phyloP scores from a whole-genome alignment of 768 basidiomycete genomes.

The Russula lepida region DNA sequence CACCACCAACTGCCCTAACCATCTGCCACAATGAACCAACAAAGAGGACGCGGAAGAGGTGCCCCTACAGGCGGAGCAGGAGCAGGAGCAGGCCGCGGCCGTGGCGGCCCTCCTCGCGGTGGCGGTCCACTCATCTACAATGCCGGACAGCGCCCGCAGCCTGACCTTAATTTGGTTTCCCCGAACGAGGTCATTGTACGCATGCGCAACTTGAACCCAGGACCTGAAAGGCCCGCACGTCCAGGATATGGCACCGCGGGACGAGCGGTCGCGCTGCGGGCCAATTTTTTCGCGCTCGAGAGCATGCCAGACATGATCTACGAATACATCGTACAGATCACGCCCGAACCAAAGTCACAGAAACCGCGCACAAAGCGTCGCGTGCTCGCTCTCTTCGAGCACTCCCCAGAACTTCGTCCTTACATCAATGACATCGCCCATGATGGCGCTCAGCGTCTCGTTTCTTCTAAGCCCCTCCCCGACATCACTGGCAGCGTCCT shows the following conservation, averaged over 20 bases:
- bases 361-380: slow-evolving; percentile 36
- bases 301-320: slow-evolving; percentile 41
- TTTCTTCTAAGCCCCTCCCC: slow-evolving; percentile 33
- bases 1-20: neutral
- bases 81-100: neutral
- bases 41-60: slow-evolving; percentile 18
- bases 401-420: slow-evolving; percentile 29
- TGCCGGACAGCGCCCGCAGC: slow-evolving; percentile 25
- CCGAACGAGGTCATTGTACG: slow-evolving; percentile 30
- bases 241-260: slow-evolving; percentile 26
- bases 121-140: slow-evolving; percentile 13
- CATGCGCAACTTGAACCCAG: neutral
- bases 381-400: slow-evolving; percentile 49
- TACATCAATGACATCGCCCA: slow-evolving; percentile 42
- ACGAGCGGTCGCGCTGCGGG: slow-evolving; percentile 38
- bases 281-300: slow-evolving; percentile 55
- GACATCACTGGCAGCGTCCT: slow-evolving; percentile 29
- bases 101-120: slow-evolving; percentile 9
- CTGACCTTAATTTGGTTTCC: neutral
- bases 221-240: slow-evolving; percentile 18
- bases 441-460: slow-evolving; percentile 36
- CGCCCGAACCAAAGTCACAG: slow-evolving; percentile 38
- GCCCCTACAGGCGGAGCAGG: neutral
- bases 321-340: slow-evolving; percentile 49
- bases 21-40: slow-evolving; percentile 6